Evolutionary conservation across 1,139 yeast genomes (phyloP).

Genomic region (Yamadazyma siamensis): DNA sequence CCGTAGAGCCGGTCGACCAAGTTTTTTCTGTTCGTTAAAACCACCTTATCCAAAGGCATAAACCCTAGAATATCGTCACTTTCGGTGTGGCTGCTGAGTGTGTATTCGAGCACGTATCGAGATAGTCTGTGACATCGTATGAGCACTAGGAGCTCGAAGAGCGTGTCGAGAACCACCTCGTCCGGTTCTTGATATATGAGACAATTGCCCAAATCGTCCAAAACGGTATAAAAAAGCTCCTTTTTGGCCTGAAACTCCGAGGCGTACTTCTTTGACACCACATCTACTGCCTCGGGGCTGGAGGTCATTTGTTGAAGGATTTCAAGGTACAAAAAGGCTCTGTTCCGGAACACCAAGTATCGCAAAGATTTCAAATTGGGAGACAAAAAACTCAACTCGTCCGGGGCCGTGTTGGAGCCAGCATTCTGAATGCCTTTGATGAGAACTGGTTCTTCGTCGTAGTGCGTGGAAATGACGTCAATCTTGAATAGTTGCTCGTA

Average conservation of each 20-base stretch:
- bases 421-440: constrained; percentile 44
- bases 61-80: constrained; percentile 45
- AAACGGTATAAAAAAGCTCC: constrained; percentile 36
- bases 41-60: constrained; percentile 20
- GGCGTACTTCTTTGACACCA: background rate
- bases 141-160: constrained; percentile 48
- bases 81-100: constrained; percentile 44
- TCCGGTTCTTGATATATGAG: constrained; percentile 67
- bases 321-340: constrained; percentile 69
- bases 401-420: constrained; percentile 24
- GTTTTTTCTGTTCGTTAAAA: constrained; percentile 3
- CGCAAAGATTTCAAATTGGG: constrained; percentile 73
- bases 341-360: constrained; percentile 74
- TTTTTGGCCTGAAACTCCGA: constrained; percentile 8
- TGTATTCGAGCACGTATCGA: constrained; percentile 58
- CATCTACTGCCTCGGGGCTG: no score
- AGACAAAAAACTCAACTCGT: constrained; percentile 49
- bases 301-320: constrained; percentile 32
- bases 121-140: constrained; percentile 51
- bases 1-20: constrained; percentile 1
- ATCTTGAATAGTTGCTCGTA: constrained; percentile 66
- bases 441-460: constrained; percentile 38
- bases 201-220: constrained; percentile 57
- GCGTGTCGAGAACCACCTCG: constrained; percentile 42
- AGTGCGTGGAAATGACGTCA: constrained; percentile 59